These are phyloP conservation scores for Teunomyces pallodes DNA, from an alignment of 805 yeast species.

Conservation along the genomic window DNA sequence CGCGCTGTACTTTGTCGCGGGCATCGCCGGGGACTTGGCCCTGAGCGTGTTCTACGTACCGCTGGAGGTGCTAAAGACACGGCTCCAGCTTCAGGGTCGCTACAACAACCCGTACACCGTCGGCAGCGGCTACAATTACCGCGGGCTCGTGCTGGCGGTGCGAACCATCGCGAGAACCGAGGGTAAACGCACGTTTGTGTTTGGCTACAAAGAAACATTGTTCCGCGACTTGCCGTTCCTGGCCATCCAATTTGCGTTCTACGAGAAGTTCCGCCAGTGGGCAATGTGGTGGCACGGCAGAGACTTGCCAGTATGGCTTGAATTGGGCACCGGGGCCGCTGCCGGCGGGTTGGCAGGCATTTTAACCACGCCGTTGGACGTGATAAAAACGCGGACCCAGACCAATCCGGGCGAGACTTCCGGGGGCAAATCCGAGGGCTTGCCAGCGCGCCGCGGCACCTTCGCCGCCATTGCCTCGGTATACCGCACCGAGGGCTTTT, in stretches of 20 bases:
- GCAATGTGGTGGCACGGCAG: conserved; percentile 45
- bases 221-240: conserved; percentile 93
- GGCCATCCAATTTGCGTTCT: conserved; percentile 93
- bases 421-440: not conserved
- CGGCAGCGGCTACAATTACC: conserved; percentile 82
- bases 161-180: conserved; percentile 61
- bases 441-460: conserved; percentile 14
- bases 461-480: conserved; percentile 38
- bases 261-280: conserved; percentile 71
- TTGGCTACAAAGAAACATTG: conserved; percentile 92
- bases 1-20: conserved; percentile 74
- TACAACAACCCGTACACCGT: conserved; percentile 72
- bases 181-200: conserved; percentile 74
- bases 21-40: conserved; percentile 90
- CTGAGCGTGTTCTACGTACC: conserved; percentile 91
- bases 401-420: conserved; percentile 36
- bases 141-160: conserved; percentile 70
- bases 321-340: conserved; percentile 85
- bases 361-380: conserved; percentile 88
- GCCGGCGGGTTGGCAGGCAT: conserved; percentile 94
- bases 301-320: conserved; percentile 57
- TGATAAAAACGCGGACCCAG: conserved; percentile 88
- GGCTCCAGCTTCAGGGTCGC: conserved; percentile 89
- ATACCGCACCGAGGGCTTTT: conserved; percentile 68
- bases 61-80: conserved; percentile 87